Evolutionary conservation across 2,329 filamentous ascomycete species (phyloP).

Genomic region (Ceratocystis cacaofunesta): DNA sequence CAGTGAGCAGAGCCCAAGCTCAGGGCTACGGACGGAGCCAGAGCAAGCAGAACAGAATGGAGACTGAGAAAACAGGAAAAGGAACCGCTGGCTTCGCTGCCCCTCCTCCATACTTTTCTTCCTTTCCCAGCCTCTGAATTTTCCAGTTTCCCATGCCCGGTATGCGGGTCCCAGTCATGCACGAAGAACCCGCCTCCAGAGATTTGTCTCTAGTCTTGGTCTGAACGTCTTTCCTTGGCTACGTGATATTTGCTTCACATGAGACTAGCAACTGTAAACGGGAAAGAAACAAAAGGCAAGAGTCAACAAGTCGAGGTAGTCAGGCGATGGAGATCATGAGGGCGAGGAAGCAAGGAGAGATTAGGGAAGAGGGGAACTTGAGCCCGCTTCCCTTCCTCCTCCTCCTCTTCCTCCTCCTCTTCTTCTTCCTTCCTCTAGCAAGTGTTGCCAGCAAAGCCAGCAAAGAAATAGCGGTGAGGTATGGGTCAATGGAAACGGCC

Average conservation of each 20-base stretch:
- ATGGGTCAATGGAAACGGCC: not conserved
- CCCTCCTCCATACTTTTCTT: not conserved
- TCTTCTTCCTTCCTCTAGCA: too few species aligned
- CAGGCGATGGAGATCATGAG: not conserved
- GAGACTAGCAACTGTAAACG: not conserved
- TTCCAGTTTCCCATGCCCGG: not conserved
- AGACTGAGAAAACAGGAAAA: slow-evolving; percentile 5
- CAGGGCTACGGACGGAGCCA: not conserved
- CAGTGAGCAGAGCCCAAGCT: not conserved
- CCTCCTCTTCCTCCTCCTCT: too few species aligned
- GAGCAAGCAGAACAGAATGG: not conserved
- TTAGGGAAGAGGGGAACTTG: not conserved
- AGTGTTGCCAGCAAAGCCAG: not conserved
- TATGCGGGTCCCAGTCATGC: not conserved
- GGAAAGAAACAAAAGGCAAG: not conserved
- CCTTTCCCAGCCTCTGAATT: slow-evolving; percentile 5
- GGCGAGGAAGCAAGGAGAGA: not conserved
- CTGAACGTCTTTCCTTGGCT: not conserved
- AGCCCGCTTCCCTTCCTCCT: not conserved
- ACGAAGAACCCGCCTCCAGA: not conserved
- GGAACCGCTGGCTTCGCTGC: not conserved
- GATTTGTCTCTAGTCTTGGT: not conserved
- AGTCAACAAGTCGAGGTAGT: not conserved
- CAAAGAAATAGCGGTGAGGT: not conserved
- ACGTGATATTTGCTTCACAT: not conserved